A percentile compares a stretch with the other conserved stretches of the same genome.
These are phyloP conservation scores for Mucor lusitanicus DNA, from an alignment of 371 early-diverging fungal genomes.

Conservation along the genomic window DNA sequence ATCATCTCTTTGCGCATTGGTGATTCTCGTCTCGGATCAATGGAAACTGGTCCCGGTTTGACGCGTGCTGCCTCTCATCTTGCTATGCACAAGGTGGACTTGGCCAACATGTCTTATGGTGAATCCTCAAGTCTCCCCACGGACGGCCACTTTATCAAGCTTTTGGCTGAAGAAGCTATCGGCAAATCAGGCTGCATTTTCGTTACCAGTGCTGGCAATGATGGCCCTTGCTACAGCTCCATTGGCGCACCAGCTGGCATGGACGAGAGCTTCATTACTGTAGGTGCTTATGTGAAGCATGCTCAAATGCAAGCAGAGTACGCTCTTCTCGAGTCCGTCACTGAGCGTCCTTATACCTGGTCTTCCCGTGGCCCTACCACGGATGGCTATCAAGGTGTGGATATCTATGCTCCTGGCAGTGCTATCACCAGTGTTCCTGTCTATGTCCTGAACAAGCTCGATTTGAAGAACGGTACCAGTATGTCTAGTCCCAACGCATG, in stretches of 20 bases:
- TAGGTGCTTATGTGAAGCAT: constrained; percentile 90
- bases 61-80: constrained; percentile 84
- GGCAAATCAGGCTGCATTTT: constrained; percentile 84
- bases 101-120: constrained; percentile 97
- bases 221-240: constrained; percentile 88
- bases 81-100: constrained; percentile 76
- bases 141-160: constrained; percentile 79
- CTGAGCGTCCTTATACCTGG: constrained; percentile 89
- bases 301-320: constrained; percentile 90
- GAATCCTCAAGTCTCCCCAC: constrained; percentile 78
- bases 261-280: constrained; percentile 74
- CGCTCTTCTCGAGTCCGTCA: constrained; percentile 72
- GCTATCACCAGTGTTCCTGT: constrained; percentile 94
- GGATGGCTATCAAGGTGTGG: constrained; percentile 86
- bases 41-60: constrained; percentile 89
- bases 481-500: constrained; percentile 94
- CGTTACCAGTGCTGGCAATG: constrained; percentile 91
- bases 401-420: constrained; percentile 91
- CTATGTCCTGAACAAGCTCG: constrained; percentile 74
- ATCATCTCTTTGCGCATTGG: constrained; percentile 94
- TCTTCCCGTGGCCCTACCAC: constrained; percentile 85
- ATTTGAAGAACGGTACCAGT: constrained; percentile 92
- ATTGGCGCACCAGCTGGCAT: constrained; percentile 89
- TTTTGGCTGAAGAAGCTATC: constrained; percentile 81
- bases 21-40: constrained; percentile 79